Evolutionary conservation across 2,329 filamentous ascomycete genomes (phyloP), one percentile per base, ranked within the genome.

Genomic region (Alternaria sp.): DNA sequence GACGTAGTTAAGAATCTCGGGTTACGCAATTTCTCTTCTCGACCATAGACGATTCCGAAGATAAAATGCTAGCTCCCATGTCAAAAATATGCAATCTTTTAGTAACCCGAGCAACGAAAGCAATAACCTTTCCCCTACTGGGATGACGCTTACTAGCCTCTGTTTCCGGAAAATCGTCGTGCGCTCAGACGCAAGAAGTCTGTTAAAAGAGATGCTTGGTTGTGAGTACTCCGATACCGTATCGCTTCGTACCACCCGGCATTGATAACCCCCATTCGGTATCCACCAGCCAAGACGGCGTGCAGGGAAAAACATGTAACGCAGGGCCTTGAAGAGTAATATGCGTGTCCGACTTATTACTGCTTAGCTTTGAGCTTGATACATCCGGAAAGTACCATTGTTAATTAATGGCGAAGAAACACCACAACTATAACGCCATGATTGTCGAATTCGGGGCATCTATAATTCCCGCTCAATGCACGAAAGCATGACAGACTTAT

Each of bases 221-320:
- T 36, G 40, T 44, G 34, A 30, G 46, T 18, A 28, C 32, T 43
- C 60, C 54, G 64, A 68, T 59, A 64, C 54, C 56, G 54, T 65
- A 65, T 68, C 50, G 46, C 27, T 49, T 32, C 20, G 50, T 30
- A 27, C 38, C 10, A 59, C 49, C 27, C 43, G 52, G 46, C 53
- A 4, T 14, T 60, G 62, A 68, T 68, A 68, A 65, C 59, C 61
- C 58, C 59, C 60, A 57, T 65, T 41, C 30, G 22, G 46, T 25
- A 54, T 45, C 40, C 55, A 59, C 49, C 4, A 28, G 57, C 62
- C 61, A 62, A 64, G 61, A 55, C 61, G 60, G 49, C 51, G 20
- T 14, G 36, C 32, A 59, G 53, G 62, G 43, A 52, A 44, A 45
- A 32, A 38, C 11, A 18, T 48, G 53, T 28, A 38, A 16, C 16